A percentile compares a stretch with the other conserved stretches of the same genome.
Conservation (phyloP, 1,284 basidiomycete species). For the Heterobasidion annosum region DNA sequence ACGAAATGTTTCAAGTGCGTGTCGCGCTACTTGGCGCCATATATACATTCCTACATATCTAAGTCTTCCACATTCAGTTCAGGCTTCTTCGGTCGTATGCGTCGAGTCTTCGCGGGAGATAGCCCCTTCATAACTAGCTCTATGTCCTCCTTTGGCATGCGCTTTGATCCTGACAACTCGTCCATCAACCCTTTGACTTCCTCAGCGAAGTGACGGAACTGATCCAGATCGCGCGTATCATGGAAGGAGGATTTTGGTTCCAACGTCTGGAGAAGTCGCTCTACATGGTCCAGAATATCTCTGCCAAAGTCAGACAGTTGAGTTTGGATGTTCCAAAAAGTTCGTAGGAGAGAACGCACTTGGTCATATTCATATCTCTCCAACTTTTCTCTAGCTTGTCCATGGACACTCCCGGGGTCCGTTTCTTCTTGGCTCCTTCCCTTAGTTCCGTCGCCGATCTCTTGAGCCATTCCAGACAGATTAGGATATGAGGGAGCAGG, state of each 20-base stretch:
- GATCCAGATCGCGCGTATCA: neutral
- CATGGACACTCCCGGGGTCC: neutral
- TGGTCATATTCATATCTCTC: neutral
- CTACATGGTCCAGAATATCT: neutral
- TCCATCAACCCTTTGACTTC: neutral
- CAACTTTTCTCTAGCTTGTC: neutral
- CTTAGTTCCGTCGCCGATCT: constrained; percentile 21
- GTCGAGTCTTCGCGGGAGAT: neutral
- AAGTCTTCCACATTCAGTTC: no score
- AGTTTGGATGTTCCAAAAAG: neutral
- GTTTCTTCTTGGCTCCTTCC: constrained; percentile 20
- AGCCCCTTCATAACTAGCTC: neutral
- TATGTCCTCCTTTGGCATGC: neutral
- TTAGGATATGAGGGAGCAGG: constrained; percentile 37
- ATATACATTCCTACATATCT: no score
- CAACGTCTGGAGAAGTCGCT: neutral
- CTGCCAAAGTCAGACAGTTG: neutral
- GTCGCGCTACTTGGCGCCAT: no score
- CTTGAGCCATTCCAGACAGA: constrained; percentile 31
- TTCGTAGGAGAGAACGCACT: neutral
- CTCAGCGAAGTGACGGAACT: neutral
- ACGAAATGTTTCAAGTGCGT: no score
- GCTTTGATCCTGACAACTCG: neutral
- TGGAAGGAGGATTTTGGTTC: neutral
- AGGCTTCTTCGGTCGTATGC: no score